phyloP scores from a whole-genome alignment of 2,329 filamentous ascomycete genomes.

The Alternaria triticina region DNA sequence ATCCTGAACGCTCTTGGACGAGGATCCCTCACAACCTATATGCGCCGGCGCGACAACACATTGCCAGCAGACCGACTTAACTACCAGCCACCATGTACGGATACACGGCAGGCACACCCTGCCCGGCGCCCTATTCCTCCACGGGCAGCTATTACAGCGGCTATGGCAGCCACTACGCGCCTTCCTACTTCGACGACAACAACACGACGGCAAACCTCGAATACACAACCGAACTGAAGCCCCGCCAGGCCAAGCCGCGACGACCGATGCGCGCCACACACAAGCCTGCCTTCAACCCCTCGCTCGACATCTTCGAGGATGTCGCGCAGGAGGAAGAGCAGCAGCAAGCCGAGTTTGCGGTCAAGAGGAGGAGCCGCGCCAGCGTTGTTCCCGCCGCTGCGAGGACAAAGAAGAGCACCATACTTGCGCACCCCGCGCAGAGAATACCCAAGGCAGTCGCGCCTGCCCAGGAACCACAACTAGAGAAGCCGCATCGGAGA shows the following conservation, averaged over 20 bases:
- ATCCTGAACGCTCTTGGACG: slow-evolving; percentile 18
- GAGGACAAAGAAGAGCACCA: slow-evolving; percentile 34
- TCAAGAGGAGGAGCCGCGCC: slow-evolving; percentile 35
- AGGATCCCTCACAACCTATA: slow-evolving; percentile 8
- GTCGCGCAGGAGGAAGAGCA: slow-evolving; percentile 44
- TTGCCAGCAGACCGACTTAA: slow-evolving; percentile 2
- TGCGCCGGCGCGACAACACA: slow-evolving; percentile 27
- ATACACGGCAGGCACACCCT: slow-evolving; percentile 45
- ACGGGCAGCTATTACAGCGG: slow-evolving; percentile 33
- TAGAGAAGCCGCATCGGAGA: slow-evolving; percentile 38
- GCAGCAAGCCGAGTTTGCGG: slow-evolving; percentile 28
- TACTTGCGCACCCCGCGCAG: slow-evolving; percentile 47
- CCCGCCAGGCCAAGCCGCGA: slow-evolving; percentile 41
- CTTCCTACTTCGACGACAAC: slow-evolving; percentile 36
- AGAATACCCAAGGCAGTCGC: slow-evolving; percentile 36
- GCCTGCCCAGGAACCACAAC: slow-evolving; percentile 28
- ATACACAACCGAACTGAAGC: slow-evolving; percentile 47
- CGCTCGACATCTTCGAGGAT: slow-evolving; percentile 48
- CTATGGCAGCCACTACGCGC: slow-evolving; percentile 40
- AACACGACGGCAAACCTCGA: slow-evolving; percentile 48
- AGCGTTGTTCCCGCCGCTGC: slow-evolving; percentile 31
- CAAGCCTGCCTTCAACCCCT: slow-evolving; percentile 40
- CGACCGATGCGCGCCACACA: slow-evolving; percentile 39
- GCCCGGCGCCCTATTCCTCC: slow-evolving; percentile 41
- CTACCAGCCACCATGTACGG: slow-evolving; percentile 37